phyloP scores from a whole-genome alignment of 169 alveolate genomes.

The Perkinsus chesapeaki region DNA sequence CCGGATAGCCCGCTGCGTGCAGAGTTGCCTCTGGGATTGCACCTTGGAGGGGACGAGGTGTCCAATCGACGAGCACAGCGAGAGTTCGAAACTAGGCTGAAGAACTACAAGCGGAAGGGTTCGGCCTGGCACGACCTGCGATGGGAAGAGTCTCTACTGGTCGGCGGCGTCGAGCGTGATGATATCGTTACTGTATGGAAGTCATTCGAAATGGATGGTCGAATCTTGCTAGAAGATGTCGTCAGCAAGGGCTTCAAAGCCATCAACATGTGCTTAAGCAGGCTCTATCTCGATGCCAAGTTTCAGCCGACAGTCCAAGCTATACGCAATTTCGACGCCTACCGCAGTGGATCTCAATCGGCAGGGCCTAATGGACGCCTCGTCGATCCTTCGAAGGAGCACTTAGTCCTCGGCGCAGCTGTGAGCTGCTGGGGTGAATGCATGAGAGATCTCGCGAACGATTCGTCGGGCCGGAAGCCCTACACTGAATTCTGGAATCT shows the following conservation, averaged over 20 bases:
- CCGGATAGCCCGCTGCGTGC: background rate
- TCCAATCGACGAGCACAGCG: background rate
- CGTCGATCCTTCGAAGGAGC: background rate
- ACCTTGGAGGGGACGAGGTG: background rate
- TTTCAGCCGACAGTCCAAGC: background rate
- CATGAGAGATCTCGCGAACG: background rate
- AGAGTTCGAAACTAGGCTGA: background rate
- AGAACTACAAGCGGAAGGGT: background rate
- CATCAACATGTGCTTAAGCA: background rate
- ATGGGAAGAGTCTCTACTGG: background rate
- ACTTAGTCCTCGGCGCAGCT: background rate
- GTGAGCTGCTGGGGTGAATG: slow-evolving; percentile 1
- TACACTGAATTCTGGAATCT: background rate
- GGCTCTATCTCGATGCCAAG: background rate
- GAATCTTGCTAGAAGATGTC: background rate
- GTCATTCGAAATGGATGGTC: background rate
- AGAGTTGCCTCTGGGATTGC: background rate
- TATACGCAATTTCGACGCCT: background rate
- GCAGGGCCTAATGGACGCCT: background rate
- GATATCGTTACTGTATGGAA: background rate
- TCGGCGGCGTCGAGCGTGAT: background rate
- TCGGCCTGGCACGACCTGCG: background rate
- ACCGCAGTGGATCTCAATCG: background rate
- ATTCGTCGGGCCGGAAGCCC: background rate
- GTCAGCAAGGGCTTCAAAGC: background rate